Evolutionary conservation across 2,329 filamentous ascomycete species (phyloP).

Genomic region (Elsinoe arachidis): DNA sequence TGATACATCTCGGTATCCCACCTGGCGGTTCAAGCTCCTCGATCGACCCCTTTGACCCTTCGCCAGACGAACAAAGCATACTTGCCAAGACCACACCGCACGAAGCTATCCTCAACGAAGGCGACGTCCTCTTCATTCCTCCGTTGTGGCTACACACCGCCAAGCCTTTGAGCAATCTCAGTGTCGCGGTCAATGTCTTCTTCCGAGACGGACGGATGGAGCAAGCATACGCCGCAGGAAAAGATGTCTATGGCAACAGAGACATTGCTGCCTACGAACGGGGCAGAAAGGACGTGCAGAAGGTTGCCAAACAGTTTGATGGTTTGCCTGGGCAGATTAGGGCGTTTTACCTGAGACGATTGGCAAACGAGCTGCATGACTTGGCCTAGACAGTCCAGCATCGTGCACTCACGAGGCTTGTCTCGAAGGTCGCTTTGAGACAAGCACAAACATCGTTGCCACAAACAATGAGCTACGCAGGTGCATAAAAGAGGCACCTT

Average conservation of each 20-base stretch:
- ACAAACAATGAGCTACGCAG: too few relatives aligned
- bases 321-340: constrained; percentile 56
- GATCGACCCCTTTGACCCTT: constrained; percentile 54
- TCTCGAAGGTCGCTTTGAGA: too few relatives aligned
- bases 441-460: too few relatives aligned
- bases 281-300: constrained; percentile 61
- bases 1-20: constrained; percentile 59
- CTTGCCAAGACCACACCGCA: constrained; percentile 50
- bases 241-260: constrained; percentile 81
- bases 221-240: constrained; percentile 59
- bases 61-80: constrained; percentile 17
- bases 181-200: constrained; percentile 83
- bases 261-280: constrained; percentile 80
- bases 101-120: constrained; percentile 56
- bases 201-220: constrained; percentile 59
- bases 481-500: too few relatives aligned
- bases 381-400: not conserved
- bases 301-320: constrained; percentile 56
- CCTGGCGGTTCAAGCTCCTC: constrained; percentile 74
- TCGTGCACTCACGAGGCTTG: too few relatives aligned
- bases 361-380: constrained; percentile 57
- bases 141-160: constrained; percentile 74
- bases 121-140: constrained; percentile 73
- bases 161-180: constrained; percentile 46
- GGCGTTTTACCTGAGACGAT: constrained; percentile 65